phyloP scores from a whole-genome alignment of 805 yeast species.

The Blastobotrys attinorum region DNA sequence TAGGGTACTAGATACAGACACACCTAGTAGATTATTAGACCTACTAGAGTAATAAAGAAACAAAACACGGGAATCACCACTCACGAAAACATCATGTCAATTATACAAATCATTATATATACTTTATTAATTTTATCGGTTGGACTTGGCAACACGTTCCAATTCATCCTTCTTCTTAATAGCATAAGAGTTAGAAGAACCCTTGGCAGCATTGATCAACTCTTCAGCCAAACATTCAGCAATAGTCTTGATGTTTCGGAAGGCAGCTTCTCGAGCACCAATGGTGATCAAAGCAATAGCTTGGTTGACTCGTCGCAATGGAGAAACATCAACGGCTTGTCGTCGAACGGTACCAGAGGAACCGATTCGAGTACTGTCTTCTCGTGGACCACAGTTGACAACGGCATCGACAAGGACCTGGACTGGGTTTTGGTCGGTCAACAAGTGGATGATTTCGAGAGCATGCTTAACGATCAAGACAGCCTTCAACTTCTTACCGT shows the following conservation, averaged over 20 bases:
- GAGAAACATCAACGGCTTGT: slow-evolving; percentile 99
- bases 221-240: slow-evolving; percentile 99
- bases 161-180: slow-evolving; percentile 99
- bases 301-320: slow-evolving; percentile 99
- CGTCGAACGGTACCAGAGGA: slow-evolving; percentile 99
- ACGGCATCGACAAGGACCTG: slow-evolving; percentile 99
- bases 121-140: slow-evolving; percentile 62
- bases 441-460: slow-evolving; percentile 91
- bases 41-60: no score
- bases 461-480: slow-evolving; percentile 99
- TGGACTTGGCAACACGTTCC: slow-evolving; percentile 99
- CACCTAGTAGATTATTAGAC: no score
- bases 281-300: slow-evolving; percentile 95
- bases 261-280: slow-evolving; percentile 99
- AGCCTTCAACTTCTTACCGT: slow-evolving; percentile 99
- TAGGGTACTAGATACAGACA: no score
- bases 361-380: slow-evolving; percentile 99
- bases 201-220: slow-evolving; percentile 99
- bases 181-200: slow-evolving; percentile 99
- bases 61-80: no score
- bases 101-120: neutral
- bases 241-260: slow-evolving; percentile 99
- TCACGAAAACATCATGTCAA: no score
- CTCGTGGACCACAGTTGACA: slow-evolving; percentile 99
- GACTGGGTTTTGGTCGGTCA: slow-evolving; percentile 98